Evolutionary conservation across 805 yeast genomes (phyloP).

Genomic region (Ogataea nonfermentans): DNA sequence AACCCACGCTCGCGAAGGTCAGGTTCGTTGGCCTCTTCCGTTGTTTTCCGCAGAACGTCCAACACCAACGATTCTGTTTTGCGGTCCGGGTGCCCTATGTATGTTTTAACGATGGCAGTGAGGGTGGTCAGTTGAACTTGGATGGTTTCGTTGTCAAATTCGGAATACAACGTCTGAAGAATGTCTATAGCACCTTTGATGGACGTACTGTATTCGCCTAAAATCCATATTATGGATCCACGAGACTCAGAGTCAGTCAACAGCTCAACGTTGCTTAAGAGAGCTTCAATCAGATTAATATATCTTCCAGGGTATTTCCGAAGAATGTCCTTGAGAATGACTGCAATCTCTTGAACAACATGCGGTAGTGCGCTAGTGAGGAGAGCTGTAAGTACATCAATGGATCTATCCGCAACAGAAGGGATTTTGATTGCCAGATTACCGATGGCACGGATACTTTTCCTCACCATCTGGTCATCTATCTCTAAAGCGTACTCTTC

Average conservation of each 20-base stretch:
- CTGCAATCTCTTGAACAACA: conserved; percentile 75
- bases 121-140: conserved; percentile 74
- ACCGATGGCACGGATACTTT: conserved; percentile 87
- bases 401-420: conserved; percentile 60
- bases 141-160: conserved; percentile 60
- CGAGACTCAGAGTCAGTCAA: conserved; percentile 79
- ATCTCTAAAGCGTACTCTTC: conserved; percentile 86
- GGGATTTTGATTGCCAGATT: conserved; percentile 79
- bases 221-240: conserved; percentile 77
- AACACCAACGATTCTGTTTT: conserved; percentile 57
- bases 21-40: conserved; percentile 76
- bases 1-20: conserved; percentile 84
- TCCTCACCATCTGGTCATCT: conserved; percentile 81
- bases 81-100: conserved; percentile 40
- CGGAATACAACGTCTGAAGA: conserved; percentile 41
- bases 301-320: conserved; percentile 69
- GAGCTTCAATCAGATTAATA: conserved; percentile 40
- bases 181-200: conserved; percentile 42
- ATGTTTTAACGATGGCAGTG: conserved; percentile 72
- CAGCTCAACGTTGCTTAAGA: conserved; percentile 45
- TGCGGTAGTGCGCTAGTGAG: conserved; percentile 65
- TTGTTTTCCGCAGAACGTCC: conserved; percentile 59
- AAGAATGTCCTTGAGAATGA: conserved; percentile 73
- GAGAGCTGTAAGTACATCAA: conserved; percentile 57
- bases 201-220: conserved; percentile 64